Percentiles rank a stretch among this genome's conserved stretches.
phyloP scores from a whole-genome alignment of 306 rosid genomes.

The Citrullus amarus region DNA sequence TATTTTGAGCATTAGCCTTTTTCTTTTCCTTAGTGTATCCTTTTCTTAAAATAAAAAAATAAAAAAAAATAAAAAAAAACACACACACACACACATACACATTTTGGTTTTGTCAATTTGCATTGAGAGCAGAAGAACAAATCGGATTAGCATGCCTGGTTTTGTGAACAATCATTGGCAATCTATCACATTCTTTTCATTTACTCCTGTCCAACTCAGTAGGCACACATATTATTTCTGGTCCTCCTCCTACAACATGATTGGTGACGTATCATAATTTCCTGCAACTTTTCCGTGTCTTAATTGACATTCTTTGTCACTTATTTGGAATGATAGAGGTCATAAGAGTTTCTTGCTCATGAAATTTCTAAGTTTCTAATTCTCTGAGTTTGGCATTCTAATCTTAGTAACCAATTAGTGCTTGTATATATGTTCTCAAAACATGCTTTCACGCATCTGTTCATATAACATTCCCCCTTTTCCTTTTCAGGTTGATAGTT shows the following conservation, averaged over 20 bases:
- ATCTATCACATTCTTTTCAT: neutral
- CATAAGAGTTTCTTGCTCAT: neutral
- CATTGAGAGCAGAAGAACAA: no score
- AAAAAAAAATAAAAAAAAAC: no score
- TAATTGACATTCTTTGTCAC: neutral
- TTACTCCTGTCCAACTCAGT: neutral
- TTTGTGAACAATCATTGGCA: neutral
- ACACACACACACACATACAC: no score
- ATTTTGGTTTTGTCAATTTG: no score
- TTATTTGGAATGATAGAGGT: neutral
- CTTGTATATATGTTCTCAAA: neutral
- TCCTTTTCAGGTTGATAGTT: slow-evolving; percentile 66
- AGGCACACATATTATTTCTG: neutral
- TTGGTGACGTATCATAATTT: neutral
- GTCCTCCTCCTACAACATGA: neutral
- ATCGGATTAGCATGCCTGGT: no score
- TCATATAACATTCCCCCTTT: neutral
- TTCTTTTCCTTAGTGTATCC: no score
- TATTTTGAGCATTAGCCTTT: no score
- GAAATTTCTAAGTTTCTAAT: neutral
- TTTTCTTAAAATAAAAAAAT: no score
- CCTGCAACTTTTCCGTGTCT: neutral
- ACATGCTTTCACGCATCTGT: neutral
- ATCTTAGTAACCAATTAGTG: neutral
- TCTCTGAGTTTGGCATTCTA: neutral